These are phyloP conservation scores for Capsicum rhomboideum DNA, from an alignment of 257 asterid genomes.

Conservation along the genomic window DNA sequence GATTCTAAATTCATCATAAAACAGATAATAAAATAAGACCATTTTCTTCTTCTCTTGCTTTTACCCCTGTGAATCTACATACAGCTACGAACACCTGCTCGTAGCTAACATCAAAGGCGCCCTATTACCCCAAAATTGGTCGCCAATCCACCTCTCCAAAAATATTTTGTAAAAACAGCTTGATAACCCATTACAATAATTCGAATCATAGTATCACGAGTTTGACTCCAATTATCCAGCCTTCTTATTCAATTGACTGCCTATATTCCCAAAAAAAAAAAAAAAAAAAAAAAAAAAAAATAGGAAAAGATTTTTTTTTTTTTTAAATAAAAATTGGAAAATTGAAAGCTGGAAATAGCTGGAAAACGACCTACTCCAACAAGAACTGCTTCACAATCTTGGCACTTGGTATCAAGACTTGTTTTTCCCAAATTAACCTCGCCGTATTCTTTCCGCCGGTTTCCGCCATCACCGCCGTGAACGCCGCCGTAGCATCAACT, in stretches of 20 bases:
- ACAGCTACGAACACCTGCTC: background rate
- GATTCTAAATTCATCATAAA: background rate
- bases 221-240: background rate
- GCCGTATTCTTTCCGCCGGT: conserved; percentile 21
- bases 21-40: background rate
- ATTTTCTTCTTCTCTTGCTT: background rate
- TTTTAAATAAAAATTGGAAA: background rate
- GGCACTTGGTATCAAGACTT: conserved; percentile 70
- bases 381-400: conserved; percentile 79
- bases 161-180: background rate
- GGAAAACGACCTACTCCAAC: conserved; percentile 67
- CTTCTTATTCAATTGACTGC: background rate
- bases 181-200: background rate
- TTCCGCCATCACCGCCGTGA: conserved; percentile 29
- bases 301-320: background rate
- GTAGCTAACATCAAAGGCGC: background rate
- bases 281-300: background rate
- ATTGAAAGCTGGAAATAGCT: conserved; percentile 43
- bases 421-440: conserved; percentile 55
- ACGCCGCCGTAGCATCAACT: conserved; percentile 69
- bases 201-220: background rate
- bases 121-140: conserved; percentile 27
- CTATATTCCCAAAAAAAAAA: background rate
- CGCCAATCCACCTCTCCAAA: background rate
- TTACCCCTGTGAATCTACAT: background rate